These are phyloP conservation scores for Talaromyces sp. DNA, from an alignment of 2,329 filamentous ascomycete genomes.

Conservation along the genomic window DNA sequence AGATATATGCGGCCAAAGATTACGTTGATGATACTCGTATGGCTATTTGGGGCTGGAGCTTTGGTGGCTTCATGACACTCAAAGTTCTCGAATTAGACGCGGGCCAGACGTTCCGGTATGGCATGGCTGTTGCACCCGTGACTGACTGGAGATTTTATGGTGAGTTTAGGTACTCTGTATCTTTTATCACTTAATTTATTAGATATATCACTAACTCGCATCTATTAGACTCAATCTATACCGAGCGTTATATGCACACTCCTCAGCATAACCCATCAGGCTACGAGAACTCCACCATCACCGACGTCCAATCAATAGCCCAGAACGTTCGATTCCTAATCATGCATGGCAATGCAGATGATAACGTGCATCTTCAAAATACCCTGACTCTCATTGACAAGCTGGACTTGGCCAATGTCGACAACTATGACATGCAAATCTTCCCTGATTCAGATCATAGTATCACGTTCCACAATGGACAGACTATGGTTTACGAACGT, in stretches of 20 bases:
- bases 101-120: slow-evolving; percentile 88
- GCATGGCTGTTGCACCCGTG: slow-evolving; percentile 98
- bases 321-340: slow-evolving; percentile 84
- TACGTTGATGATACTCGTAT: slow-evolving; percentile 83
- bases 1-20: slow-evolving; percentile 75
- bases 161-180: slow-evolving; percentile 28
- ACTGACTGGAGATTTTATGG: slow-evolving; percentile 95
- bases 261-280: slow-evolving; percentile 79
- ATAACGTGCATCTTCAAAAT: slow-evolving; percentile 98
- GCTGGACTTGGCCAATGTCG: slow-evolving; percentile 75
- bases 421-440: slow-evolving; percentile 96
- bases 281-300: slow-evolving; percentile 75
- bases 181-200: neutral
- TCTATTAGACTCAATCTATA: slow-evolving; percentile 39
- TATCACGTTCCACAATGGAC: slow-evolving; percentile 93
- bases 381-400: slow-evolving; percentile 84
- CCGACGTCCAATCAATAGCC: slow-evolving; percentile 71
- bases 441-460: slow-evolving; percentile 96
- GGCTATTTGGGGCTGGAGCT: slow-evolving; percentile 98
- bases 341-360: slow-evolving; percentile 95
- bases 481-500: slow-evolving; percentile 91
- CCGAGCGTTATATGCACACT: slow-evolving; percentile 85
- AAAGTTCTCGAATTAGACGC: slow-evolving; percentile 93
- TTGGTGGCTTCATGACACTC: slow-evolving; percentile 90
- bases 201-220: slow-evolving; percentile 4